Base-by-base conservation (phyloP, 2,329 filamentous ascomycete genomes). In the Didymella pomorum region DNA sequence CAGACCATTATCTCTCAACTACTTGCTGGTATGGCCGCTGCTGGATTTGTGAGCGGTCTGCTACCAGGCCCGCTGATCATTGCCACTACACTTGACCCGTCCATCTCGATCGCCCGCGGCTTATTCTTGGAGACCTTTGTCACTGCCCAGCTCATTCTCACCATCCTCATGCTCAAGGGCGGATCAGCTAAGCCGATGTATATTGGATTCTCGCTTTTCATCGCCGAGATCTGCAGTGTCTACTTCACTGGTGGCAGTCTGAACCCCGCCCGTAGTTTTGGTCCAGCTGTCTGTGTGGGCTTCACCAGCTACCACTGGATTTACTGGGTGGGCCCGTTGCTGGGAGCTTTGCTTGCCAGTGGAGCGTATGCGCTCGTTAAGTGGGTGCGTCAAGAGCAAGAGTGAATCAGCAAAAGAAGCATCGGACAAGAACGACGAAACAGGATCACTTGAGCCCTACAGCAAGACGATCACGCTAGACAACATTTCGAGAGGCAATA, bases 161-260 rank as follows among this genome's bases (percentile, higher is more conserved):
- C 71, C 11, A 75, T 77, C 45, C 65, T 76, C 21, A 87, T 91
- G 83, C 79, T 91, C 28, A 88, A 88, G 0, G 84, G 85, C 9
- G 62, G 67, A 21, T 47, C 59, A 14, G 86, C 90, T 69, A 91
- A 92, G 78, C 89, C 89, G 0, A 78, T 92, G 14, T 88, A 87
- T 11, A 90, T 93, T 65, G 90, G 90, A 1, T 75, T 90, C 11
- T 82, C 88, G 0, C 82, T 92, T 56, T 92, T 92, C 74, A 82
- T 91, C 49, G 78, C 79, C 0, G 79, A 85, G 60, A 66, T 86
- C 37, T 76, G 77, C 28, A 81, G 81, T 75, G 79, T 81, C 2
- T 79, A 71, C 68, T 81, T 75, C 58, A 81, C 79, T 1, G 78
- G 79, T 29, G 78, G 79, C n/a, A 78, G 76, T 11, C 70, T 81